Evolutionary conservation across 2,329 filamentous ascomycete species (phyloP).

Genomic region (Calycina herbarum): DNA sequence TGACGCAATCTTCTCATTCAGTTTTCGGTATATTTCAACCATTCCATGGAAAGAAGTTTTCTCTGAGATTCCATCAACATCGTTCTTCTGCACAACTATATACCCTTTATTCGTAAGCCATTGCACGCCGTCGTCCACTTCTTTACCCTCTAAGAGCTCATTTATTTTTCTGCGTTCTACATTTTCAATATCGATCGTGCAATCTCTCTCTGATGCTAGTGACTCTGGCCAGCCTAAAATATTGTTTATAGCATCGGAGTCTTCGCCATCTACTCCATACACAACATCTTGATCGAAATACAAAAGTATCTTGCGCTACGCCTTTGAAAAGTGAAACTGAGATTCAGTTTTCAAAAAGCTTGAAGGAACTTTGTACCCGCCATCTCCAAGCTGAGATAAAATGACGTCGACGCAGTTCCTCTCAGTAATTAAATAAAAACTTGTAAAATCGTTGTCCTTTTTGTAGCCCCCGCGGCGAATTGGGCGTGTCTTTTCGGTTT

Average conservation of each 20-base stretch:
- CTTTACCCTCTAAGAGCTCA: neutral
- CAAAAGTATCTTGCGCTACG: neutral
- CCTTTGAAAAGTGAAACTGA: too few species aligned
- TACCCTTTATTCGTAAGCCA: neutral
- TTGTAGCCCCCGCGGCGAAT: too few species aligned
- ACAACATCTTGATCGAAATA: fast-evolving
- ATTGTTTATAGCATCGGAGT: neutral
- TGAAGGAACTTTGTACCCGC: too few species aligned
- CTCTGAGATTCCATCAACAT: neutral
- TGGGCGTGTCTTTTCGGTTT: too few species aligned
- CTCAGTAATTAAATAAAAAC: neutral
- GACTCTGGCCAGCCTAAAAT: neutral
- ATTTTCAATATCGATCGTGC: too few species aligned
- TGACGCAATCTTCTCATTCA: neutral
- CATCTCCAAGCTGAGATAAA: too few species aligned
- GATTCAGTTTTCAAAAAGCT: too few species aligned
- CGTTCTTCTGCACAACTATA: neutral
- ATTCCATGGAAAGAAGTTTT: neutral
- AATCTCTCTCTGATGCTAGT: neutral
- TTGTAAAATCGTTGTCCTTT: too few species aligned
- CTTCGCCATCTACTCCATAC: neutral
- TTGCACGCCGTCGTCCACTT: neutral
- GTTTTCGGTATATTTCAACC: neutral
- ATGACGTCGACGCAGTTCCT: neutral
- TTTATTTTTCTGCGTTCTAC: neutral